Evolutionary conservation across 2,329 filamentous ascomycete species (phyloP).

Genomic region (Clathrospora elynae): DNA sequence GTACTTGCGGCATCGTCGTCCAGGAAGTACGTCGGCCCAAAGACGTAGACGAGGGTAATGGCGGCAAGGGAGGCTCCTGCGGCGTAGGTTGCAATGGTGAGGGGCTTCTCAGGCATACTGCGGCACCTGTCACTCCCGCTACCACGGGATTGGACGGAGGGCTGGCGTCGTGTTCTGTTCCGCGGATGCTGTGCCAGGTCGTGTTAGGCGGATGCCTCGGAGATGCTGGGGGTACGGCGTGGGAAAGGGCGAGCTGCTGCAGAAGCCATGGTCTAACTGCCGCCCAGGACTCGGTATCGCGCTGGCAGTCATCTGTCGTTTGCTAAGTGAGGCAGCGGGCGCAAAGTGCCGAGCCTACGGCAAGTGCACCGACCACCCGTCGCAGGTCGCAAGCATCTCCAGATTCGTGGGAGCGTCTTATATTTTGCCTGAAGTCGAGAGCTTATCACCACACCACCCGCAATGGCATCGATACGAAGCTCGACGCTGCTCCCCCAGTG

Average conservation of each 20-base stretch:
- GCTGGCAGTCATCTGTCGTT: slow-evolving; percentile 36
- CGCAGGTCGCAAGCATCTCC: slow-evolving; percentile 33
- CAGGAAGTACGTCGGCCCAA: slow-evolving; percentile 94
- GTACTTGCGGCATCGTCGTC: slow-evolving; percentile 72
- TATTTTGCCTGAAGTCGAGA: slow-evolving; percentile 18
- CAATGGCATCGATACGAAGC: slow-evolving; percentile 43
- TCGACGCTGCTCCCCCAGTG: slow-evolving; percentile 47
- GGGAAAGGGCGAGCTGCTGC: slow-evolving; percentile 7
- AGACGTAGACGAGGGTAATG: slow-evolving; percentile 94
- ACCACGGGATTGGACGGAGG: slow-evolving; percentile 28
- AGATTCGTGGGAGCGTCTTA: slow-evolving; percentile 25
- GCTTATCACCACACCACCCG: slow-evolving; percentile 18
- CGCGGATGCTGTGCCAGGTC: slow-evolving; percentile 19
- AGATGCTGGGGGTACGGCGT: slow-evolving; percentile 2
- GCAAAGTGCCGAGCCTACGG: slow-evolving; percentile 26
- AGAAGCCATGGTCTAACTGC: slow-evolving; percentile 39
- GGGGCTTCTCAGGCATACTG: slow-evolving; percentile 78
- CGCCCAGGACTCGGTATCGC: slow-evolving; percentile 22
- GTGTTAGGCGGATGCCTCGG: slow-evolving; percentile 6
- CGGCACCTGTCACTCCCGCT: slow-evolving; percentile 29
- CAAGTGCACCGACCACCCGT: slow-evolving; percentile 27
- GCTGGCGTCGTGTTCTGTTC: slow-evolving; percentile 23
- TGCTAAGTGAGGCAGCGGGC: slow-evolving; percentile 30
- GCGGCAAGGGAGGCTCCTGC: slow-evolving; percentile 94
- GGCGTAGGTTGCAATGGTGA: slow-evolving; percentile 88